Percentiles rank a stretch among this genome's conserved stretches.
phyloP scores from a whole-genome alignment of 2,329 filamentous ascomycete species.

The Hypoxylon sp. region DNA sequence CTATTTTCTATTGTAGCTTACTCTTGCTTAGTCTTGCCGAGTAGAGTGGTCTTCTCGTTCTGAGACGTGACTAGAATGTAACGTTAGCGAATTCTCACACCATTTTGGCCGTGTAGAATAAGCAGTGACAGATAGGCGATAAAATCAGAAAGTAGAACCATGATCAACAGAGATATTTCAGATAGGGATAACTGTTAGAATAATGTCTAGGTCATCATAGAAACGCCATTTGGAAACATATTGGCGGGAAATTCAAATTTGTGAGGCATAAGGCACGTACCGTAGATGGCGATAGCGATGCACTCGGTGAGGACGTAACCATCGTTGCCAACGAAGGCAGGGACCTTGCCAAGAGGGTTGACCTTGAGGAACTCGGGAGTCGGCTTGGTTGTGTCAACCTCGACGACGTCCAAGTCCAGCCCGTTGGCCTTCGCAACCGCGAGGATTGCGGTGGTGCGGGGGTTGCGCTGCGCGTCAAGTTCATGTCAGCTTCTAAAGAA shows the following conservation, averaged over 20 bases:
- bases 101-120: constrained; percentile 23
- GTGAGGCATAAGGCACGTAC: constrained; percentile 72
- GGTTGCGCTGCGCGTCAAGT: constrained; percentile 77
- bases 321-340: constrained; percentile 92
- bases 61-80: constrained; percentile 86
- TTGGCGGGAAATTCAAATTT: constrained; percentile 21
- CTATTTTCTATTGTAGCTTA: constrained; percentile 60
- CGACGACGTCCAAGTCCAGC: constrained; percentile 88
- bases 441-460: constrained; percentile 88
- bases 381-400: constrained; percentile 76
- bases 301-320: constrained; percentile 90
- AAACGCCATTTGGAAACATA: constrained; percentile 44
- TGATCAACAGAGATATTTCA: constrained; percentile 92
- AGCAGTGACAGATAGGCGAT: constrained; percentile 47
- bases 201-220: constrained; percentile 81
- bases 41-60: constrained; percentile 99
- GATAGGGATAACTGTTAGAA: constrained; percentile 98
- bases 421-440: constrained; percentile 98
- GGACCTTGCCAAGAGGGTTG: constrained; percentile 91
- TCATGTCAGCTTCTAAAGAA: constrained; percentile 49
- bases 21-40: constrained; percentile 99
- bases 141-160: constrained; percentile 85
- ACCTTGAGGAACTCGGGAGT: constrained; percentile 84
- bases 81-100: constrained; percentile 52
- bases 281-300: constrained; percentile 97